Evolutionary conservation across 805 yeast species (phyloP).

Genomic region (Kazachstania taianensis): DNA sequence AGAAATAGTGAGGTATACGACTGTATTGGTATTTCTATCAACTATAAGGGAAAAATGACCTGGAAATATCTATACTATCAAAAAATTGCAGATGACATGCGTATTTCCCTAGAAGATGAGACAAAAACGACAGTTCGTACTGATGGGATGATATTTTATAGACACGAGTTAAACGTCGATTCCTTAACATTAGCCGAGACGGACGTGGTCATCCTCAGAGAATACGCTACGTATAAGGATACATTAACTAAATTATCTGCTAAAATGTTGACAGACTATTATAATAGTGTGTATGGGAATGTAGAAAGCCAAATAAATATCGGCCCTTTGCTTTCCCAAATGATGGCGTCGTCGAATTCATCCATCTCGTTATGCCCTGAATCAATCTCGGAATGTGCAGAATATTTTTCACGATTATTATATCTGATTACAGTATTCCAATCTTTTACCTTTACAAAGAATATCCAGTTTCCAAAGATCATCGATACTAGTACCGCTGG

Average conservation of each 20-base stretch:
- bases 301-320: too few relatives aligned
- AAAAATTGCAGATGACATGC: too few relatives aligned
- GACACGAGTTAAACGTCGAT: not conserved
- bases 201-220: not conserved
- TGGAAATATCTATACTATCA: too few relatives aligned
- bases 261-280: not conserved
- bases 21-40: too few relatives aligned
- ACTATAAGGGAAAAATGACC: too few relatives aligned
- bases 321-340: too few relatives aligned
- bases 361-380: too few relatives aligned
- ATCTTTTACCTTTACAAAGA: not conserved
- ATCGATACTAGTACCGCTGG: not conserved
- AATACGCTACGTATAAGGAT: not conserved
- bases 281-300: not conserved
- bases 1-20: too few relatives aligned
- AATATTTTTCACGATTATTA: not conserved
- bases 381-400: not conserved
- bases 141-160: not conserved
- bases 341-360: too few relatives aligned
- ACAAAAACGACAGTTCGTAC: too few relatives aligned
- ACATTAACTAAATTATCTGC: not conserved
- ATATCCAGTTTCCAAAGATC: not conserved
- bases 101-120: too few relatives aligned
- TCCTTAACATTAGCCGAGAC: not conserved
- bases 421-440: not conserved